Percentiles rank a stretch among this genome's conserved stretches.
phyloP scores from a whole-genome alignment of 257 asterid species.

The Echites panduratus region DNA sequence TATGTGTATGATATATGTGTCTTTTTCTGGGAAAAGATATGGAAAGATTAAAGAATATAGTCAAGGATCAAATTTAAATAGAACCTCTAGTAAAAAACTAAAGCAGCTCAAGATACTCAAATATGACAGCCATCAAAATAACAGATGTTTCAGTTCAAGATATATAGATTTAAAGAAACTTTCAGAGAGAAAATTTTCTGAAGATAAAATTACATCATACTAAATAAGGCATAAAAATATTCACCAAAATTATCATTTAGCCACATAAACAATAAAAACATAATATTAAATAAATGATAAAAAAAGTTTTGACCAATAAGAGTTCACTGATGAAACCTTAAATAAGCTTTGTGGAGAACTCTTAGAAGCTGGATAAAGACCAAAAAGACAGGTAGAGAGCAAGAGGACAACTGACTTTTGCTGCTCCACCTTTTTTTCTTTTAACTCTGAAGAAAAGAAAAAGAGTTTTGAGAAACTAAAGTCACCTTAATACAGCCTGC shows the following conservation, averaged over 20 bases:
- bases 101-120: neutral
- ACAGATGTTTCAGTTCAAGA: too few species aligned
- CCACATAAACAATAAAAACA: too few species aligned
- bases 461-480: slow-evolving; percentile 11
- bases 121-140: too few species aligned
- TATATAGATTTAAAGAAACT: neutral
- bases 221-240: neutral
- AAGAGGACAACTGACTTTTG: neutral
- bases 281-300: too few species aligned
- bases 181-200: too few species aligned
- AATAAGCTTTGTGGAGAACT: too few species aligned
- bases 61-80: neutral
- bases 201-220: neutral
- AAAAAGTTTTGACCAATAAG: too few species aligned
- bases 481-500: slow-evolving; percentile 81
- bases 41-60: neutral
- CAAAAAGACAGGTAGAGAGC: neutral
- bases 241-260: too few species aligned
- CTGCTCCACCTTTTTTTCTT: too few species aligned
- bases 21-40: neutral
- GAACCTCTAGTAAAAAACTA: neutral
- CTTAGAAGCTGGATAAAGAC: neutral
- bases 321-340: too few species aligned
- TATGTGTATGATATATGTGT: too few species aligned
- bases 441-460: neutral